Percentiles rank a stretch among this genome's conserved stretches.
phyloP scores from a whole-genome alignment of 306 rosid species.

The Cucumis melo region DNA sequence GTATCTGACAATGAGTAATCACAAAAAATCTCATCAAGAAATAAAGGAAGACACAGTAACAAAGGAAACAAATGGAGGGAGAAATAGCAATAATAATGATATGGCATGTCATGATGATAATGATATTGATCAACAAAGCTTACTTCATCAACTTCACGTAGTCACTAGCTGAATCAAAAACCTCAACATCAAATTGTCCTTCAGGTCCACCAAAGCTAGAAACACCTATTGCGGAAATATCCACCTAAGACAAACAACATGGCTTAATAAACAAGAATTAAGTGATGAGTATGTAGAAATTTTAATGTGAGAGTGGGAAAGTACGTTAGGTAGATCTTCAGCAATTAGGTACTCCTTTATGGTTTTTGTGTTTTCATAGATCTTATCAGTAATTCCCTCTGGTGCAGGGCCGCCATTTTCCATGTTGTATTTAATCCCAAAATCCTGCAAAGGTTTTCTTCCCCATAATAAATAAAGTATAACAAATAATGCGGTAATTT shows the following conservation, averaged over 20 bases:
- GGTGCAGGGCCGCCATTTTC: constrained; percentile 99
- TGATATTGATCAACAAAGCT: constrained; percentile 11
- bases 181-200: constrained; percentile 92
- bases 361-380: constrained; percentile 69
- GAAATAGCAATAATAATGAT: background rate
- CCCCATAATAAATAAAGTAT: background rate
- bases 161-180: constrained; percentile 90
- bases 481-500: background rate
- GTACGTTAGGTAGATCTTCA: constrained; percentile 73
- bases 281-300: constrained; percentile 1
- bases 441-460: constrained; percentile 52
- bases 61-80: background rate
- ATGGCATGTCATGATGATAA: background rate
- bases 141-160: constrained; percentile 88
- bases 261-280: constrained; percentile 12
- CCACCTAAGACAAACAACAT: constrained; percentile 44
- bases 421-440: constrained; percentile 97
- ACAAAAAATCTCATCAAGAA: background rate
- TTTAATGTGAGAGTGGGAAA: constrained; percentile 5
- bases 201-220: constrained; percentile 74
- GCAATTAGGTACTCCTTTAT: constrained; percentile 76
- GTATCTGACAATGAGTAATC: background rate
- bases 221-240: constrained; percentile 45
- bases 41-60: background rate
- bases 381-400: constrained; percentile 78